Evolutionary conservation across 306 rosid species (phyloP), one percentile per base, ranked within the genome.

Genomic region (Cyamopsis tetragonoloba): DNA sequence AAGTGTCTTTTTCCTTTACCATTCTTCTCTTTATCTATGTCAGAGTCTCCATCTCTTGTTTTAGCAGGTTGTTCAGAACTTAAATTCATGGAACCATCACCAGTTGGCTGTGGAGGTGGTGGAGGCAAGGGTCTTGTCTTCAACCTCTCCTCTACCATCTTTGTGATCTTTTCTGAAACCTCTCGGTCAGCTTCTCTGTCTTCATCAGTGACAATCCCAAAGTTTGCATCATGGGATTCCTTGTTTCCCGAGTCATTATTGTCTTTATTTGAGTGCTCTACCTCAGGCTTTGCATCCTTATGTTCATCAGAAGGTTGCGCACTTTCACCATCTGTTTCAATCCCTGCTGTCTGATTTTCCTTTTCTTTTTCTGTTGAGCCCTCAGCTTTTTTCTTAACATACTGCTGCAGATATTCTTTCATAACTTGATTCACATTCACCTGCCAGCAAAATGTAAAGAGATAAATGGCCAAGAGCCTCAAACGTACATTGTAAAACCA

Each of bases 61-160:
- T 82, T 85, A 55, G 86, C 77, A 13, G 81, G 81, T 50, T 79
- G 82, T 38, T 82, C 96, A 17, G 83, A 72, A 67, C 66, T 69
- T 44, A 81, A 72, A 62, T 19, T 79, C 7, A 76, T 68, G 73
- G 87, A 57, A 68, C 62, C 90, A 68, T 85, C 97, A 14, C 59
- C 76, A 43, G 82, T 18, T 65, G 83, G 76, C 62, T 37, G 89
- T 20, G 86, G 62, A 77, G 96, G 97, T 47, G 88, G 90, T 18
- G 91, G 73, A 68, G 99, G 97, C 66, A 85, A 78, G 58, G 97
- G 96, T 65, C 84, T 90, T 37, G 88, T 80, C 74, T 88, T 95
- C 72, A 90, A 65, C 78, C 99, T 90, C 83, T 90, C 96, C 74
- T 86, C 99, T 76, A 95, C 71, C 85, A 88, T 81, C 66, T 79